Evolutionary conservation across 495 filamentous ascomycete genomes (phyloP).

Genomic region (Viridothelium virens): DNA sequence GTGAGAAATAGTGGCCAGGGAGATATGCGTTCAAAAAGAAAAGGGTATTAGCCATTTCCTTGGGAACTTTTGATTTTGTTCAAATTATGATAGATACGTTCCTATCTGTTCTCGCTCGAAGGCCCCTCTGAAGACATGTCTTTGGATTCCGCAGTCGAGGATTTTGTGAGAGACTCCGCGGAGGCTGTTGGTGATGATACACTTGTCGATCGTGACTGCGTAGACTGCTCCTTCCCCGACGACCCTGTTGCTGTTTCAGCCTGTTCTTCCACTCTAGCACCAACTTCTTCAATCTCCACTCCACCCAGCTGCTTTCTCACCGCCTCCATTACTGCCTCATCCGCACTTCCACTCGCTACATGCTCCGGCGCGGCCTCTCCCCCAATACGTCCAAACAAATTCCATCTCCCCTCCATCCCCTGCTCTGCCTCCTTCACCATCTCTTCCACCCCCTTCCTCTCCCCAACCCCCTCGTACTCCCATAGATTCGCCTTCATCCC

Average conservation of each 20-base stretch:
- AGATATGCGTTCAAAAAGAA: too few relatives aligned
- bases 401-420: constrained; percentile 19
- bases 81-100: neutral
- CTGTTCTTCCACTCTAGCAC: neutral
- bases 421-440: constrained; percentile 26
- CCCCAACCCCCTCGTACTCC: constrained; percentile 61
- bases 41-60: too few relatives aligned
- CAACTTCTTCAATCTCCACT: neutral
- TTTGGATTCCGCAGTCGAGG: neutral
- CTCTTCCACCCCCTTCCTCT: constrained; percentile 27
- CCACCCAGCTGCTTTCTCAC: neutral
- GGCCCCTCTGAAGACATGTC: neutral
- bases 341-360: neutral
- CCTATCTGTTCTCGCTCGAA: neutral
- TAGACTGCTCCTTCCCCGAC: neutral
- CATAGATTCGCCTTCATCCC: constrained; percentile 99
- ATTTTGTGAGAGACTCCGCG: neutral
- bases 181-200: neutral
- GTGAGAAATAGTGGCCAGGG: too few relatives aligned
- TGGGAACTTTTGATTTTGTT: too few relatives aligned
- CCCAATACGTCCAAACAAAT: constrained; percentile 15
- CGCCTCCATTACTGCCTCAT: constrained; percentile 6
- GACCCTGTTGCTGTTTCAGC: neutral
- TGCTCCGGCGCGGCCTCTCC: constrained; percentile 10
- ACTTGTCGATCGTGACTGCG: neutral